Conservation (phyloP, 768 basidiomycete genomes). For the Lentinula edodes region DNA sequence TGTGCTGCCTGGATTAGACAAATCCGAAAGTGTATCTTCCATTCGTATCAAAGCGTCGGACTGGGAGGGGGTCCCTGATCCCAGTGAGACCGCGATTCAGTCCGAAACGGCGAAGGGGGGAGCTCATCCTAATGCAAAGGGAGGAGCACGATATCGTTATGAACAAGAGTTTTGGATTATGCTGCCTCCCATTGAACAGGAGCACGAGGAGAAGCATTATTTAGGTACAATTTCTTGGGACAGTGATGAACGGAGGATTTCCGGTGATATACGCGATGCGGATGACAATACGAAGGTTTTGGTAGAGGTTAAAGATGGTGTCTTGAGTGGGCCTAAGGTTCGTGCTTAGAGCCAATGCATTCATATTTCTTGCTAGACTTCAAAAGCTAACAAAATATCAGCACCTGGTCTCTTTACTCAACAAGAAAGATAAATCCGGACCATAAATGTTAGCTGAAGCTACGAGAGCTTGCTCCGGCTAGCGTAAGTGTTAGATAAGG, state of each 20-base stretch:
- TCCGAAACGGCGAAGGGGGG: no score
- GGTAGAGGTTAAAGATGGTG: background rate
- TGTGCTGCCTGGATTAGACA: background rate
- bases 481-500: no score
- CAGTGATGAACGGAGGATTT: background rate
- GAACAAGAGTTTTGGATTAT: background rate
- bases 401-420: no score
- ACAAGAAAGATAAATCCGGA: no score
- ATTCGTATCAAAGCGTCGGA: background rate
- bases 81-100: background rate
- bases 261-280: background rate
- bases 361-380: no score
- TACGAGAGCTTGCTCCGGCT: no score
- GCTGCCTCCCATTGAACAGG: background rate
- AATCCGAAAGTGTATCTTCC: background rate
- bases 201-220: background rate
- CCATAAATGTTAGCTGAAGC: no score
- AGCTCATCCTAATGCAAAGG: background rate
- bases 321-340: background rate
- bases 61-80: background rate
- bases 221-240: background rate
- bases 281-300: background rate
- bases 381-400: no score
- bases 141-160: background rate
- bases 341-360: background rate